Base-by-base conservation (phyloP, 768 basidiomycete species). In the Cystofilobasidium ferigula region DNA sequence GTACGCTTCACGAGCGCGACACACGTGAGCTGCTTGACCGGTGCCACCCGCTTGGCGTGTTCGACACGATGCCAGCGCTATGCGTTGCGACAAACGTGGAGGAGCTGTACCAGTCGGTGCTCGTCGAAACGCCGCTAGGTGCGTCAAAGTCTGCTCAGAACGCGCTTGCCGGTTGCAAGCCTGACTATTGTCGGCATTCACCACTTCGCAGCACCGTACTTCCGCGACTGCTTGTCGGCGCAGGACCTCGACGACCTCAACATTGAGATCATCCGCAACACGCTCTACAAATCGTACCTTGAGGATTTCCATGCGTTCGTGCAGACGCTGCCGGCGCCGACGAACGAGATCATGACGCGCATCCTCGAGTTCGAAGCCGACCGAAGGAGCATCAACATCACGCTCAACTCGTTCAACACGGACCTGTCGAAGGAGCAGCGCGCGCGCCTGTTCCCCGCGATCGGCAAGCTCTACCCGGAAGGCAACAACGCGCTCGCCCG, bases 181-280 rank as follows among this genome's bases (percentile, higher is more conserved):
- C n/a, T 36, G n/a, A 58, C 20, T 22, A 5, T 58, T 45, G 12
- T 30, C 40, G 6, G 20, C 10, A 24, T 13, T 5, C 8, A n/a
- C n/a, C n/a, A n/a, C n/a, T n/a, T n/a, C n/a, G n/a, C 70, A 83
- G 95, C 95, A 1, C 90, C 91, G 10, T 99, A 98, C 79, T 99
- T 99, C 82, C 86, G 89, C 30, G 87, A 90, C 71, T 97, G 93
- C 74, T 82, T 98, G 30, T 87, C 92, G 40, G 94, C 95, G 22
- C 84, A 88, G 51, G 95, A 99, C 75, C 83, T 99, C 56, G 95
- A 99, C 75, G 95, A 97, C 75, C 85, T 98, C 65, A 97, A 99
- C 80, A 98, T 99, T 73, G 95, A 99, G 79, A 95, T 99, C 78
- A 93, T 99, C 77, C 89, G 95, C 51, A 98, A 98, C 78, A 93